Evolutionary conservation across 768 basidiomycete species (phyloP).

Genomic region (Terana coerulea): DNA sequence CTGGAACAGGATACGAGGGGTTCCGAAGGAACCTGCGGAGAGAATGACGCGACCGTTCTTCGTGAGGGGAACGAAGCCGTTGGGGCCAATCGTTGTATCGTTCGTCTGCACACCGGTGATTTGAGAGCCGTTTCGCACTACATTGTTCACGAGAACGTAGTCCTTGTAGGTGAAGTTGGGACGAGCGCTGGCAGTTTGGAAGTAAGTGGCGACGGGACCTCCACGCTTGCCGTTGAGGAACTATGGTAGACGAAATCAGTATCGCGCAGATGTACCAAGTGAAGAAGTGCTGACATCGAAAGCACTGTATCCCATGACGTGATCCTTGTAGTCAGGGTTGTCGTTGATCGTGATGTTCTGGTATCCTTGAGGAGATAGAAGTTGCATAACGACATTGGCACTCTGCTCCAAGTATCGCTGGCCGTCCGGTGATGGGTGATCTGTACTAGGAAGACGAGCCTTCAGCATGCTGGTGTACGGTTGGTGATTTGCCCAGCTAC

Average conservation of each 20-base stretch:
- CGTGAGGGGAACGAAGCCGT: constrained; percentile 52
- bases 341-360: constrained; percentile 51
- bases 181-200: constrained; percentile 50
- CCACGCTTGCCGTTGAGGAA: constrained; percentile 37
- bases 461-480: constrained; percentile 47
- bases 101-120: constrained; percentile 62
- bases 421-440: constrained; percentile 57
- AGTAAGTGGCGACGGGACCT: constrained; percentile 59
- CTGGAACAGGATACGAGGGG: constrained; percentile 53
- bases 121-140: constrained; percentile 51
- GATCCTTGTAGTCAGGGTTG: constrained; percentile 53
- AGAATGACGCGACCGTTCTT: constrained; percentile 58
- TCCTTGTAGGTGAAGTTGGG: constrained; percentile 48
- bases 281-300: constrained; percentile 28
- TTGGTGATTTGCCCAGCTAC: constrained; percentile 47
- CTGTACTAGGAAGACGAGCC: constrained; percentile 51
- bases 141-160: constrained; percentile 45
- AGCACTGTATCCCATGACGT: constrained; percentile 52
- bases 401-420: constrained; percentile 53
- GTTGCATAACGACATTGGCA: constrained; percentile 37
- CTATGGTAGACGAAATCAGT: constrained; percentile 7
- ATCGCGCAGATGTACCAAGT: background rate
- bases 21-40: constrained; percentile 53
- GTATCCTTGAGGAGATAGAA: constrained; percentile 49
- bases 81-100: constrained; percentile 50